Evolutionary conservation across 805 yeast genomes (phyloP).

Genomic region (Millerozyma miso): DNA sequence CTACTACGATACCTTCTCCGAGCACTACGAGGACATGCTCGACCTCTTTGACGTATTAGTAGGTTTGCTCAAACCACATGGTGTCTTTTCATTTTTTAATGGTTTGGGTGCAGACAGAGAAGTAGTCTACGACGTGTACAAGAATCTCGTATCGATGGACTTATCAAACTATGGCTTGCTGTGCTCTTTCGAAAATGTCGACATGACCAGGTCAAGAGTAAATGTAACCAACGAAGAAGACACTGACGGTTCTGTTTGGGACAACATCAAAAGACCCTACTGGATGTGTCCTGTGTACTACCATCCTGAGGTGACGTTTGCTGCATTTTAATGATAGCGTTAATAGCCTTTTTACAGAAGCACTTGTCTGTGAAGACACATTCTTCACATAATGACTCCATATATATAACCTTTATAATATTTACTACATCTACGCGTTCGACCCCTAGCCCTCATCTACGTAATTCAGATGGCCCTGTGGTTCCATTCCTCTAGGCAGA

Average conservation of each 20-base stretch:
- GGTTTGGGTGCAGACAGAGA: slow-evolving; percentile 56
- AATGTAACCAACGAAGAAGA: slow-evolving; percentile 10
- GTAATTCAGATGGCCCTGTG: too few species aligned
- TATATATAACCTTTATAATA: too few species aligned
- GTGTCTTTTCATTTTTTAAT: slow-evolving; percentile 86
- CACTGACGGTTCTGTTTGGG: slow-evolving; percentile 48
- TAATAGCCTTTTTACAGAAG: too few species aligned
- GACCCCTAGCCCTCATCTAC: too few species aligned
- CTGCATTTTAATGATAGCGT: too few species aligned
- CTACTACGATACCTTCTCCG: slow-evolving; percentile 91
- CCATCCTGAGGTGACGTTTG: slow-evolving; percentile 68
- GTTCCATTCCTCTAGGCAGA: too few species aligned
- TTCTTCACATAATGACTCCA: too few species aligned
- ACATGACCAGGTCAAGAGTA: slow-evolving; percentile 40
- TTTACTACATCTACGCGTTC: too few species aligned
- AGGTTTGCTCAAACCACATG: slow-evolving; percentile 77
- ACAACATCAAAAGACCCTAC: slow-evolving; percentile 56
- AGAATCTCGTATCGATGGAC: slow-evolving; percentile 75
- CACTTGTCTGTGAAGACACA: too few species aligned
- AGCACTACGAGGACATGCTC: slow-evolving; percentile 84
- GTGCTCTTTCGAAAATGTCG: slow-evolving; percentile 50
- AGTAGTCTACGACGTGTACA: slow-evolving; percentile 63
- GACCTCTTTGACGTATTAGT: slow-evolving; percentile 78
- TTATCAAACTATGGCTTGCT: slow-evolving; percentile 72
- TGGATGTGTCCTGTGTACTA: slow-evolving; percentile 68